phyloP scores from a whole-genome alignment of 768 basidiomycete genomes.

The Lactifluus pinguis region DNA sequence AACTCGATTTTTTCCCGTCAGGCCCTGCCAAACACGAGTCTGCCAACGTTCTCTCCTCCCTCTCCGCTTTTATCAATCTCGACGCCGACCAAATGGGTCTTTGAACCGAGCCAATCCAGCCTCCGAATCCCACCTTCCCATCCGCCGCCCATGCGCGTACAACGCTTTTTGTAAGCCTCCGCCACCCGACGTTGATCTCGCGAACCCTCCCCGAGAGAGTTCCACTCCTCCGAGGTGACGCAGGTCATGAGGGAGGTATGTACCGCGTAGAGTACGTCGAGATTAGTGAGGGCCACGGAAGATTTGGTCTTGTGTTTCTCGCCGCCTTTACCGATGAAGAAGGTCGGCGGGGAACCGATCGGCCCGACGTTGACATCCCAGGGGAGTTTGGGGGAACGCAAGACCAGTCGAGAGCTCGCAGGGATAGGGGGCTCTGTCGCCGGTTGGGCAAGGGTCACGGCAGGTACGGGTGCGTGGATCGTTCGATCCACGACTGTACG shows the following conservation, averaged over 20 bases:
- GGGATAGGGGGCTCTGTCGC: constrained; percentile 53
- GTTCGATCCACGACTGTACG: constrained; percentile 48
- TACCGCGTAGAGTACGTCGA: constrained; percentile 53
- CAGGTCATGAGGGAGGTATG: constrained; percentile 46
- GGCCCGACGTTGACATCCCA: constrained; percentile 48
- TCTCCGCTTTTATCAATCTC: constrained; percentile 42
- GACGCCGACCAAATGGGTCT: constrained; percentile 50
- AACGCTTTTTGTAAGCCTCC: constrained; percentile 54
- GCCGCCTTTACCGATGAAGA: constrained; percentile 18
- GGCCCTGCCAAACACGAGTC: constrained; percentile 39
- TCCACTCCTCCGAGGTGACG: constrained; percentile 62
- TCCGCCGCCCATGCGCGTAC: constrained; percentile 49
- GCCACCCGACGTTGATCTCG: constrained; percentile 50
- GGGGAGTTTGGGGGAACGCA: constrained; percentile 49
- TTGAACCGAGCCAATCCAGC: constrained; percentile 57
- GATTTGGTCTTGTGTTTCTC: constrained; percentile 6
- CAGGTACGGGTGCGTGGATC: constrained; percentile 44
- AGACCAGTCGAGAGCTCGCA: constrained; percentile 37
- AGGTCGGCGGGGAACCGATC: constrained; percentile 23
- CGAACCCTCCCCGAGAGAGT: constrained; percentile 44
- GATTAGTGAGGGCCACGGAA: constrained; percentile 39
- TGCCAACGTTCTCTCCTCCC: constrained; percentile 33
- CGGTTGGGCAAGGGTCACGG: constrained; percentile 48
- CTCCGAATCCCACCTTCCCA: constrained; percentile 64
- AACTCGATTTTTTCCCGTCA: constrained; percentile 19